phyloP scores from a whole-genome alignment of 2,329 filamentous ascomycete species.

The Colletotrichum sp. region DNA sequence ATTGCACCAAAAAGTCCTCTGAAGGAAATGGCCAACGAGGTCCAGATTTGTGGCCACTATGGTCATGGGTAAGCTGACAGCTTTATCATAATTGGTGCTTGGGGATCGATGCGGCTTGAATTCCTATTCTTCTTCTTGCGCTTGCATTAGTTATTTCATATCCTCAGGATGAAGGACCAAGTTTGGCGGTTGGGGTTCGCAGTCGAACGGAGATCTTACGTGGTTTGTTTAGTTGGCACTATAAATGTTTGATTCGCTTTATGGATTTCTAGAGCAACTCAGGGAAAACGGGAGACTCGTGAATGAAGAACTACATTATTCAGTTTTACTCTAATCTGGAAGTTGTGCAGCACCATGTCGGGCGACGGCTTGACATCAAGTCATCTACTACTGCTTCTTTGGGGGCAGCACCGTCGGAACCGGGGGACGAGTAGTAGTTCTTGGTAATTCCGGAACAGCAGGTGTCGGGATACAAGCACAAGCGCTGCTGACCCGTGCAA shows the following conservation, averaged over 20 bases:
- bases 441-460: constrained; percentile 26
- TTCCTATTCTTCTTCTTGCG: neutral
- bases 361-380: neutral
- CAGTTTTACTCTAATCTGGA: neutral
- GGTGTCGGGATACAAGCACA: constrained; percentile 25
- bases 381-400: neutral
- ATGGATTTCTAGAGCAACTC: neutral
- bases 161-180: neutral
- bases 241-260: neutral
- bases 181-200: neutral
- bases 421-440: constrained; percentile 26
- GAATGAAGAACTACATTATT: neutral
- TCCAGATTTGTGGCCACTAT: neutral
- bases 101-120: neutral
- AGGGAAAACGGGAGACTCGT: neutral
- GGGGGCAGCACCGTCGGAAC: constrained; percentile 26
- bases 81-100: neutral
- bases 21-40: neutral
- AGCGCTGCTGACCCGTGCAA: constrained; percentile 24
- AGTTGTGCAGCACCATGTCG: neutral
- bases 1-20: neutral
- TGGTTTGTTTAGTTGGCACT: neutral
- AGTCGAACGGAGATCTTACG: neutral
- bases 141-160: neutral
- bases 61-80: neutral